Evolutionary conservation across 1,139 yeast genomes (phyloP), one percentile per base, ranked within the genome.

Genomic region (Candida sp.): DNA sequence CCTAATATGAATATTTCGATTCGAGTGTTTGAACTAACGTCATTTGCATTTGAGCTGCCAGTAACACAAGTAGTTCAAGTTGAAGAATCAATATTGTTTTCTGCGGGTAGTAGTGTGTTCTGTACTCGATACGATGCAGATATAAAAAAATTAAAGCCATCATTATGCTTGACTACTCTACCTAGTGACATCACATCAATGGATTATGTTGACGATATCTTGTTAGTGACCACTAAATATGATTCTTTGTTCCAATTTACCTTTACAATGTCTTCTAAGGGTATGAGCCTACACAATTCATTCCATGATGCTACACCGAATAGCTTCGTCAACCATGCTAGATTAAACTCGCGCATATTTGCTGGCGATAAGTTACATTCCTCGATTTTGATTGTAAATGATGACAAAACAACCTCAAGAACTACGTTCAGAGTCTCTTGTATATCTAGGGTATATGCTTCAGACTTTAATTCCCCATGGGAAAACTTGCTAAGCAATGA

Each of bases 331-430:
- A 74, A 70, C 44, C 73, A 68, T 36, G 58, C 72, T 2, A 50
- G 59, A 7, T 46, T 65, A 8, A 57, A 57, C 2, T 48, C 54
- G 1, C 54, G 58, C 9, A 56, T 71, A 1, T 54, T 73, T 4
- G 64, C 66, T 0, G 71, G 78, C 2, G 82, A 77, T 47, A 73
- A 71, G 45, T 53, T 65, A 2, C 74, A 71, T 44, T 70, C 78
- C 2, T 57, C 73, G 1, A 52, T 79, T 5, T 36, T 70, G 46
- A 35, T 69, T 0, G 50, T 69, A 51, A 55, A 57, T 15, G 38
- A 52, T 8, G 41, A 45, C 15, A 48, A 44, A 33, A 48, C 43
- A 33, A 34, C 48, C 0, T 15, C 35, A 32, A 45, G 44, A 21
- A 9, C 39, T 23, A 5, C 39, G 35, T 33, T 51, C 40, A 63